These are phyloP conservation scores for Eragrostis tef DNA, from an alignment of 202 grass and related monocot species.

Conservation along the genomic window DNA sequence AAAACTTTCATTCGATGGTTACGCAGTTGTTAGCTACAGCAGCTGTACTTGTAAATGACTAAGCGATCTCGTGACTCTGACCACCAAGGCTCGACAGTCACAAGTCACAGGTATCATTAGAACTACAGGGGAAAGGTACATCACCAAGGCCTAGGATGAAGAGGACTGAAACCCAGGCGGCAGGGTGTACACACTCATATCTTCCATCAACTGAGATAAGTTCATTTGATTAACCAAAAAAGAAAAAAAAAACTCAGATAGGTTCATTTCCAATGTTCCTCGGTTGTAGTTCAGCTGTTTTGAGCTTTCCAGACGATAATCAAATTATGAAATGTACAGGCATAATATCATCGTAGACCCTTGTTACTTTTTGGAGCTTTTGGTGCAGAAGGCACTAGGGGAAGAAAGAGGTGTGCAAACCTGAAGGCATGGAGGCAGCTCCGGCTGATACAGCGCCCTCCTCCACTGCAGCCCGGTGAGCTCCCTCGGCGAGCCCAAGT, in stretches of 20 bases:
- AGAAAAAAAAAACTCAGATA: no score
- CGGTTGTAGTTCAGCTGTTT: not conserved
- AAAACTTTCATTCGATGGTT: constrained; percentile 4
- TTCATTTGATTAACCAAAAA: no score
- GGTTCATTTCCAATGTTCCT: not conserved
- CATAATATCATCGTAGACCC: not conserved
- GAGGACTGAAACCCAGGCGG: not conserved
- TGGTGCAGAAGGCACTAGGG: no score
- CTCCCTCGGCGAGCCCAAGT: constrained; percentile 61
- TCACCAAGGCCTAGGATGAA: not conserved
- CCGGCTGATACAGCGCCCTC: constrained; percentile 59
- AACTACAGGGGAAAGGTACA: no score
- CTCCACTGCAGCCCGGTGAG: constrained; percentile 60
- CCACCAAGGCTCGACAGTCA: not conserved
- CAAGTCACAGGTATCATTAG: not conserved
- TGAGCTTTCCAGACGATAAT: not conserved
- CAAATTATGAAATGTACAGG: not conserved
- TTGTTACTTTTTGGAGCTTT: not conserved
- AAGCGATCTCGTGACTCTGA: not conserved
- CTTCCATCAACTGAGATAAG: not conserved
- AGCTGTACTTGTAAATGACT: not conserved
- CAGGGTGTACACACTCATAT: not conserved
- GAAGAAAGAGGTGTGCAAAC: constrained; percentile 17
- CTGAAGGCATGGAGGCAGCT: constrained; percentile 68
- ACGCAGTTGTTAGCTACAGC: not conserved